These are phyloP conservation scores for Coemansia erecta DNA, from an alignment of 192 early-diverging fungal species.

Conservation along the genomic window DNA sequence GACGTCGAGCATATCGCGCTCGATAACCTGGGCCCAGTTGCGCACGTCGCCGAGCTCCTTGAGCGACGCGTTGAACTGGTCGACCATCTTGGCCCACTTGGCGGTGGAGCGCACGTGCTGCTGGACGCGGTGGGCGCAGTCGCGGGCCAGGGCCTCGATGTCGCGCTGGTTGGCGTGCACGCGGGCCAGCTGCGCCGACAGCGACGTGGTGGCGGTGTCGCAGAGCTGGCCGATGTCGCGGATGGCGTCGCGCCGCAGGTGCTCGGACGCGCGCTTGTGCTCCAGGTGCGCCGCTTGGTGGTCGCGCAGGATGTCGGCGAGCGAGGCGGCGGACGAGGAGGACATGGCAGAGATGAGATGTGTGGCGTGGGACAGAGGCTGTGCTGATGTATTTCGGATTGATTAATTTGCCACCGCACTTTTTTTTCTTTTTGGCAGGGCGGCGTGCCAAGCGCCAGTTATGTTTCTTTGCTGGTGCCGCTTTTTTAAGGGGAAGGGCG, in stretches of 20 bases:
- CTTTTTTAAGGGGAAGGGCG: too few species aligned
- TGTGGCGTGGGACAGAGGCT: not conserved
- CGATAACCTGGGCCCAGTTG: constrained; percentile 83
- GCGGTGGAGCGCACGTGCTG: constrained; percentile 54
- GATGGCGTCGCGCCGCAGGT: constrained; percentile 34
- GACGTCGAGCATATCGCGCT: constrained; percentile 76
- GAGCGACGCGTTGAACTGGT: constrained; percentile 70
- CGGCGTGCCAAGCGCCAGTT: too few species aligned
- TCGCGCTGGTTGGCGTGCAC: constrained; percentile 43
- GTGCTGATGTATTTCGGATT: too few species aligned
- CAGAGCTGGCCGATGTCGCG: constrained; percentile 42
- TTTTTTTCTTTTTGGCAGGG: too few species aligned
- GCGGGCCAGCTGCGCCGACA: constrained; percentile 22
- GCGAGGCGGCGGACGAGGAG: constrained; percentile 8
- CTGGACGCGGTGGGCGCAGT: constrained; percentile 39
- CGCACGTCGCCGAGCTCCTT: constrained; percentile 89
- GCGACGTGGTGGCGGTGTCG: constrained; percentile 39
- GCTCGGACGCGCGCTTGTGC: constrained; percentile 31
- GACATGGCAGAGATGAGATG: not conserved
- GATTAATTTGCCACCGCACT: too few species aligned
- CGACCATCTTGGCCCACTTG: constrained; percentile 76
- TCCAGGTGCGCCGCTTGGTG: constrained; percentile 33
- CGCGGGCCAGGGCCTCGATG: constrained; percentile 40
- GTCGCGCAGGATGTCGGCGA: constrained; percentile 44
- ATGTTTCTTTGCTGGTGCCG: too few species aligned